Base-by-base conservation (phyloP, 768 basidiomycete species). In the Collybia nuda region DNA sequence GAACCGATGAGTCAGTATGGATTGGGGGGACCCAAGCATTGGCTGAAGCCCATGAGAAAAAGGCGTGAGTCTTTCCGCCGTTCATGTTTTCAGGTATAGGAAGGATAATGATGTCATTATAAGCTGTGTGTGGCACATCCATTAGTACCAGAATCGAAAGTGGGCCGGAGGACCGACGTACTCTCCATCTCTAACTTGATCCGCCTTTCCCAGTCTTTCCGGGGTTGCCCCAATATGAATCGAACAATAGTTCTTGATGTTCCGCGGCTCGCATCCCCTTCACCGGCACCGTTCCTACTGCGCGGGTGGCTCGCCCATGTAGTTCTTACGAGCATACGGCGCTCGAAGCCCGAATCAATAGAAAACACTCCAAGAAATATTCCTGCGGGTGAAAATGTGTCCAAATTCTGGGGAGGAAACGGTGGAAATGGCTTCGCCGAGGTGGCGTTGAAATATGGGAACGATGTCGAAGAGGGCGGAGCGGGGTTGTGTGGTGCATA, bases 71-170 rank as follows among this genome's bases (percentile, higher is more conserved):
- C 69, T 98, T 98, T 50, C 96, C 96, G 42, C 80, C 73, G 68
- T 98, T 98, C 96, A 98, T 98, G 67, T 98, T 97, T 71, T 98
- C 96, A 8, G 80, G 62, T 39, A 86, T 84, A 22, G 92, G 89
- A 39, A 97, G 77, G 42, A 95, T 77, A 55, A 93, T 73, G 51
- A 95, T 87, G 65, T 94, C 93, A 61, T 92, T 88, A 66, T 85
- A 92, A 65, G 81, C 90, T 93, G 43, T 3, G 37, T 26, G 7
- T 9, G 35, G 23, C 48, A 23, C 1, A 32, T 6, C 21, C 9
- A 15, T 32, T 14, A 32, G 32, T 32, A 14, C 3, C 9, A 32
- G 12, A 3, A 6, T 32, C 12, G 6, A 11, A 32, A 11, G 32
- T 11, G 14, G 28, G 32, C 12, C 12, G 14, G 32, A 5, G 3